Base-by-base conservation (phyloP, 208 protist species). In the Strigomonas galati region DNA sequence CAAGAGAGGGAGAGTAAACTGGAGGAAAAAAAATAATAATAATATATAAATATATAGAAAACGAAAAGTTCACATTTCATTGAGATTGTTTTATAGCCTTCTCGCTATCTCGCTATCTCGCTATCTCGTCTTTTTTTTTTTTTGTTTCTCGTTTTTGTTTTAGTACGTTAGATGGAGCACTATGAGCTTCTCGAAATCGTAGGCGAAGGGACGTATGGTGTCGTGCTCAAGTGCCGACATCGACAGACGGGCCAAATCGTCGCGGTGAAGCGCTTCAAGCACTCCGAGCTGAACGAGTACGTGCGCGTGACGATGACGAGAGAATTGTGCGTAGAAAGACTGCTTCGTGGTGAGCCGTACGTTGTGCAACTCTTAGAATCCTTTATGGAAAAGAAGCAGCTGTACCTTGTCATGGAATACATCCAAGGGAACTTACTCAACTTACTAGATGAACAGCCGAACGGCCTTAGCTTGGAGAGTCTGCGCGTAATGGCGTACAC, bases 361-460 rank as follows among this genome's bases (percentile, higher is more conserved):
- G 92, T 98, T 19, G 94, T 98, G 14, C 86, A 91, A 62, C 75
- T 98, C 21, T 76, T 89, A 23, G 88, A 97, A 40, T 67, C 81
- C 6, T 97, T 98, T 73, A 65, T 89, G 51, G 72, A 93, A 44
- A 89, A 94, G 40, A 80, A 89, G 6, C 73, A 85, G 17, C 67
- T 98, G n/a, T 96, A 94, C 78, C 72, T 98, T 0, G 96, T 98
- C 5, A 98, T 98, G 82, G 96, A 98, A 67, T 98, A 95, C 72
- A 74, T 96, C 28, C 81, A 82, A 21, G 46, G 69, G 6, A 98
- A 91, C 58, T 73, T 98, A 27, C 71, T 98, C 1, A 92, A 98
- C 60, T 67, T 94, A 1, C 75, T 98, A 30, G 91, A 94, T 37
- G 61, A 63, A 28, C 49, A 82, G 17, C 76, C 72, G 0, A 9